Evolutionary conservation across 352 stramenopile genomes (phyloP), one percentile per base, ranked within the genome.

Genomic region (Aphanomyces invadans): DNA sequence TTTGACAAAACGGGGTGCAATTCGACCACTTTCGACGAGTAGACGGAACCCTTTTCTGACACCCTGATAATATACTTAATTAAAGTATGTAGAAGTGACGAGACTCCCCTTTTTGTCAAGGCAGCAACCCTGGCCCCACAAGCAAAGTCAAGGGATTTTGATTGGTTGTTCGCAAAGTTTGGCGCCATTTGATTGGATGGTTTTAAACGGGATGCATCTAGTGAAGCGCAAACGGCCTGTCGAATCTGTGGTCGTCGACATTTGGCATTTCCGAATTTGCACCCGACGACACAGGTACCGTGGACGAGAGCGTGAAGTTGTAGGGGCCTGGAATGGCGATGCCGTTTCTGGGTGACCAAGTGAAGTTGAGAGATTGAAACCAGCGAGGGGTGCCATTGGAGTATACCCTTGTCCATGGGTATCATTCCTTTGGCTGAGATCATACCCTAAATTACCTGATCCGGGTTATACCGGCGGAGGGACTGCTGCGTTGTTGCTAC

Each of bases 401-500:
- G 61, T 75, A 75, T 80, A 70, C 71, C 80, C 74, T 2, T 75
- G 70, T 78, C 80, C 74, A 67, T 67, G 46, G 60, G 38, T 62
- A 72, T 78, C 71, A 55, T 74, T 70, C 74, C 69, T 62, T 67
- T 64, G 76, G 75, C 76, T 83, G 78, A 83, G 76, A 83, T 79
- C 23, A 83, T 56, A 83, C 75, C 74, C 74, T 86, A 79, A 75
- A 68, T 76, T 36, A 83, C 78, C 76, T 83, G 76, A 86, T 80
- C 77, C 74, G 77, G 77, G 19, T 81, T 71, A 75, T 79, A 77
- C 77, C 75, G 60, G 60, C 60, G 60, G 60, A 67, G 60, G 60
- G 60, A 67, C 60, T 57, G 60, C 60, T 67, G 60, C 45, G 53
- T 52, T n/a, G 17, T 11, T 23, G 10, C 10, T 11, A 28, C 19